Conservation (phyloP, 495 filamentous ascomycete species). For the Stereocaulon alpinum region DNA sequence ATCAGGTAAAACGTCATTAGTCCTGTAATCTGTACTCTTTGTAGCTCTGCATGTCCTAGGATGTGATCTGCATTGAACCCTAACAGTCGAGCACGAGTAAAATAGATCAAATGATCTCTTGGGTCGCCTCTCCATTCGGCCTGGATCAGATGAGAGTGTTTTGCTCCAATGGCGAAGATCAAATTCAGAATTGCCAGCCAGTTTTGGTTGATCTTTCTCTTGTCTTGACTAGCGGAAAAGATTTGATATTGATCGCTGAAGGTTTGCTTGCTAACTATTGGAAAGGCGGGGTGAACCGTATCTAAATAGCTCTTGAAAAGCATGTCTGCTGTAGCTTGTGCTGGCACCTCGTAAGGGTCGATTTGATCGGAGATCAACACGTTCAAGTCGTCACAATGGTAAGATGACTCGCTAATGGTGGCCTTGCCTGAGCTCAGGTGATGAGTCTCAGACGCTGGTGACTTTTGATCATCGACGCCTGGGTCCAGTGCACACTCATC, state of each 20-base stretch:
- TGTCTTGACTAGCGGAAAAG: slow-evolving; percentile 31
- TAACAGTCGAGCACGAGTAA: slow-evolving; percentile 49
- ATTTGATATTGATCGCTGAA: slow-evolving; percentile 37
- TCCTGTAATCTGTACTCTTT: slow-evolving; percentile 50
- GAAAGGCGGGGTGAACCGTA: slow-evolving; percentile 50
- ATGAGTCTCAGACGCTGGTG: neutral
- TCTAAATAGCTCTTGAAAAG: slow-evolving; percentile 48
- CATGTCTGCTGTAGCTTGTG: slow-evolving; percentile 40
- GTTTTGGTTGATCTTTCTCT: slow-evolving; percentile 28
- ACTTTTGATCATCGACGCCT: slow-evolving; percentile 26
- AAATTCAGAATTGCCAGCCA: slow-evolving; percentile 57
- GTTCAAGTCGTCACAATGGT: slow-evolving; percentile 50
- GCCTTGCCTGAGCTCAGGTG: neutral
- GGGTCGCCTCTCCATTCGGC: slow-evolving; percentile 39
- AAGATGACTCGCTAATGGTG: slow-evolving; percentile 38
- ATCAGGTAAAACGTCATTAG: slow-evolving; percentile 54
- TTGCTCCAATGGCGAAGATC: slow-evolving; percentile 54
- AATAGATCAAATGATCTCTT: slow-evolving; percentile 49
- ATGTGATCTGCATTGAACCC: slow-evolving; percentile 44
- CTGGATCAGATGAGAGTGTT: slow-evolving; percentile 45
- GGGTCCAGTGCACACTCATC: slow-evolving; percentile 21
- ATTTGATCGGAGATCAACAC: slow-evolving; percentile 39
- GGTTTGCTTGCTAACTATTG: slow-evolving; percentile 45
- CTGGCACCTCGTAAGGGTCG: slow-evolving; percentile 44
- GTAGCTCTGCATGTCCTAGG: slow-evolving; percentile 49